phyloP scores from a whole-genome alignment of 108 stramenopile species.

The Aurantiochytrium sp. region DNA sequence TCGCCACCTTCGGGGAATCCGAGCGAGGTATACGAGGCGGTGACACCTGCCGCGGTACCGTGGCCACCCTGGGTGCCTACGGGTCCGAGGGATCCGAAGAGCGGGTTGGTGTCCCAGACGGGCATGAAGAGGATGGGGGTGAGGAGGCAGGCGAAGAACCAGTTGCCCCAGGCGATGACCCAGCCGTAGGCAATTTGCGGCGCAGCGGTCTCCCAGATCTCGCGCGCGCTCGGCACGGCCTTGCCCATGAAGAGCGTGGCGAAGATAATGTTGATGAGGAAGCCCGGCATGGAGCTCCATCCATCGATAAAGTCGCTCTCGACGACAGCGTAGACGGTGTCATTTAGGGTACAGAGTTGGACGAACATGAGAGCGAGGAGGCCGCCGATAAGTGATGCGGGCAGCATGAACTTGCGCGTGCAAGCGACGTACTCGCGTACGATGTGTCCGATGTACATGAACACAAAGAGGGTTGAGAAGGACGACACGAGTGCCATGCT shows the following conservation, averaged over 20 bases:
- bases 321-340: background rate
- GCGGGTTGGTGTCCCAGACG: background rate
- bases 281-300: background rate
- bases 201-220: background rate
- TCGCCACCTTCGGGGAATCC: background rate
- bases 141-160: background rate
- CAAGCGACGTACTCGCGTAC: background rate
- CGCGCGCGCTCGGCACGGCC: background rate
- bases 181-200: slow-evolving; percentile 13
- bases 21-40: background rate
- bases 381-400: background rate
- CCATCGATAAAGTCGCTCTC: background rate
- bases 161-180: slow-evolving; percentile 14
- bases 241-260: slow-evolving; percentile 14
- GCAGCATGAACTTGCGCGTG: background rate
- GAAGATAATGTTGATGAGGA: slow-evolving; percentile 15
- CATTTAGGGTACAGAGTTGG: background rate
- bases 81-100: background rate
- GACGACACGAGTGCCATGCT: background rate
- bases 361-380: background rate
- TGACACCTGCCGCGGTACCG: background rate
- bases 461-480: background rate
- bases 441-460: background rate
- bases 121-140: background rate
- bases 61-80: background rate